These are phyloP conservation scores for Alternaria infectoria DNA, from an alignment of 2,329 filamentous ascomycete genomes.

Conservation along the genomic window DNA sequence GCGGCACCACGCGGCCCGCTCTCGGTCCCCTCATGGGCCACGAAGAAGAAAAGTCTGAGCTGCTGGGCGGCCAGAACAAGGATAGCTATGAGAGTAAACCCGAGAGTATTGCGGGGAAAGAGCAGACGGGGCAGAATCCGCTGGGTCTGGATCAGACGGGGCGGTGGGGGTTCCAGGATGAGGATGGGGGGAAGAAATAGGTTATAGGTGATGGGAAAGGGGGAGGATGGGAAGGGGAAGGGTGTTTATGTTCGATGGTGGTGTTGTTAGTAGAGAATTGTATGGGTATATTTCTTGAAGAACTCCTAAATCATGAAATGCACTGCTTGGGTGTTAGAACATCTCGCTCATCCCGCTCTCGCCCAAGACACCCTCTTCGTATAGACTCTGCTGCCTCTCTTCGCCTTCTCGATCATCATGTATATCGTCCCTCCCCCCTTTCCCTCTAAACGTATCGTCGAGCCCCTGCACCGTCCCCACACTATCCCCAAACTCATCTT, in stretches of 20 bases:
- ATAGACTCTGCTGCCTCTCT: background rate
- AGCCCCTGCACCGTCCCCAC: constrained; percentile 31
- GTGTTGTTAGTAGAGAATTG: background rate
- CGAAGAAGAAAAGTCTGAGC: constrained; percentile 44
- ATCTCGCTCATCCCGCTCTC: constrained; percentile 47
- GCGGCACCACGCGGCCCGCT: constrained; percentile 45
- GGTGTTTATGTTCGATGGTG: background rate
- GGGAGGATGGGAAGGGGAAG: background rate
- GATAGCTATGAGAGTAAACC: constrained; percentile 45
- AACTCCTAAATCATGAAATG: too few relatives aligned
- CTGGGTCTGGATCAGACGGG: constrained; percentile 49
- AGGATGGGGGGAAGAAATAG: constrained; percentile 13
- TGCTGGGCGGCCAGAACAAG: constrained; percentile 49
- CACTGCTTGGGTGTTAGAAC: constrained; percentile 36
- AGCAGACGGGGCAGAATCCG: constrained; percentile 50
- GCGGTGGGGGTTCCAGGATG: constrained; percentile 45
- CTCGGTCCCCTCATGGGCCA: constrained; percentile 45
- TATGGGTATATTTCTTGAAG: background rate
- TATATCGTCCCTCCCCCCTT: constrained; percentile 16
- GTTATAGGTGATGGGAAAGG: background rate
- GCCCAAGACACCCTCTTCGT: constrained; percentile 24
- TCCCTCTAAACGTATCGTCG: constrained; percentile 56
- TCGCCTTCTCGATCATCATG: background rate
- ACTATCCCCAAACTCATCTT: constrained; percentile 31
- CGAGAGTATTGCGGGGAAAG: constrained; percentile 48